These are phyloP conservation scores for Penicillium soppii DNA, from an alignment of 495 filamentous ascomycete species.

Conservation along the genomic window DNA sequence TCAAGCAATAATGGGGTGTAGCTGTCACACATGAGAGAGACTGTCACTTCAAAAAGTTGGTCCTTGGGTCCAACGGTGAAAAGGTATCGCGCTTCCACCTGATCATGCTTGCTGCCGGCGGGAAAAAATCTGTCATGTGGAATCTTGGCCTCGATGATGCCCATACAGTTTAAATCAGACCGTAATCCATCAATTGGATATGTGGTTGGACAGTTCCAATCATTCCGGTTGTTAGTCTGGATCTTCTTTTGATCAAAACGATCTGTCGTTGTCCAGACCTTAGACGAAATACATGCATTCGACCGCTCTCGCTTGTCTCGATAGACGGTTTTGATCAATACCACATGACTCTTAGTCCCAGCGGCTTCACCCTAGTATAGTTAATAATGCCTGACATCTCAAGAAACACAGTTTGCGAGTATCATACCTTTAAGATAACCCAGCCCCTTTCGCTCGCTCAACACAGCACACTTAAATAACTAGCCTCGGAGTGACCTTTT, in stretches of 20 bases:
- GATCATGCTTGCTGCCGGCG: background rate
- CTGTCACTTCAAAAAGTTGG: background rate
- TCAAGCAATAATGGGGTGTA: background rate
- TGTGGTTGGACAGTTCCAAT: background rate
- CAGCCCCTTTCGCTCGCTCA: no score
- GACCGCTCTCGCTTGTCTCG: no score
- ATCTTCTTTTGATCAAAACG: background rate
- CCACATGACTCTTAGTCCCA: background rate
- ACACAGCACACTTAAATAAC: no score
- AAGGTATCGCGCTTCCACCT: background rate
- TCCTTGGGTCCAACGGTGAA: background rate
- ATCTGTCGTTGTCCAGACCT: background rate
- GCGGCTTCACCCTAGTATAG: background rate
- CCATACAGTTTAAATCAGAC: background rate
- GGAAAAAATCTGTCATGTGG: background rate
- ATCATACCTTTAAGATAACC: background rate
- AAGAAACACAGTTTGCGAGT: background rate
- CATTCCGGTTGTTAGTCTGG: background rate
- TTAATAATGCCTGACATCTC: background rate
- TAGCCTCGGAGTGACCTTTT: no score
- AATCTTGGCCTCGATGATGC: background rate
- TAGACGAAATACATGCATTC: no score
- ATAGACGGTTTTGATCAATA: background rate
- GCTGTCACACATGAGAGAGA: background rate
- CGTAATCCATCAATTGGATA: background rate